phyloP scores from a whole-genome alignment of 148 eudicot species.

The Camellia japonica region DNA sequence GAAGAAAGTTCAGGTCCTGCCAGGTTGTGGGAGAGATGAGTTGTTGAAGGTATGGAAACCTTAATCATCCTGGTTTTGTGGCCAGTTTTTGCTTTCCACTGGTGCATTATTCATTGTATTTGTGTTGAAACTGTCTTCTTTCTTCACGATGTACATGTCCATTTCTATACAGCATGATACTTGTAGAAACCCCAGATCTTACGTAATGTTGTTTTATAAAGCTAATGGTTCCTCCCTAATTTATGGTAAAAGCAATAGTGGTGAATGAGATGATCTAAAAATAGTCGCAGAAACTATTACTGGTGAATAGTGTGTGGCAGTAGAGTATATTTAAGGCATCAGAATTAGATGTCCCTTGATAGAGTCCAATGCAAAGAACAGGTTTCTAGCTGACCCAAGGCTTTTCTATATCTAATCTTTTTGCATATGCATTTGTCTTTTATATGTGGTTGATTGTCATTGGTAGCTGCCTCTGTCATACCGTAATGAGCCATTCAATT shows the following conservation, averaged over 20 bases:
- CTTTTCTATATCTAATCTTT: no score
- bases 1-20: slow-evolving; percentile 88
- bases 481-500: no score
- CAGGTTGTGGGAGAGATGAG: slow-evolving; percentile 86
- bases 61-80: neutral
- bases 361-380: no score
- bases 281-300: no score
- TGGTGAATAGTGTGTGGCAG: no score
- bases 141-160: neutral
- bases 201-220: neutral
- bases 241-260: neutral
- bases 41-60: slow-evolving; percentile 63
- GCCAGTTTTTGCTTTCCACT: neutral
- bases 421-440: no score
- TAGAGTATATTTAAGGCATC: no score
- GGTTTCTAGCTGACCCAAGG: no score
- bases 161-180: neutral
- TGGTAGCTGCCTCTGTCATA: no score
- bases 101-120: neutral
- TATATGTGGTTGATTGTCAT: no score
- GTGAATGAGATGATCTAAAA: neutral
- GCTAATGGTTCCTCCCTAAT: neutral
- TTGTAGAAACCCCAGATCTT: neutral
- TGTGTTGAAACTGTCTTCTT: neutral
- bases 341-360: no score